Base-by-base conservation (phyloP, 2,329 filamentous ascomycete species). In the Aspergillus aculeatus region DNA sequence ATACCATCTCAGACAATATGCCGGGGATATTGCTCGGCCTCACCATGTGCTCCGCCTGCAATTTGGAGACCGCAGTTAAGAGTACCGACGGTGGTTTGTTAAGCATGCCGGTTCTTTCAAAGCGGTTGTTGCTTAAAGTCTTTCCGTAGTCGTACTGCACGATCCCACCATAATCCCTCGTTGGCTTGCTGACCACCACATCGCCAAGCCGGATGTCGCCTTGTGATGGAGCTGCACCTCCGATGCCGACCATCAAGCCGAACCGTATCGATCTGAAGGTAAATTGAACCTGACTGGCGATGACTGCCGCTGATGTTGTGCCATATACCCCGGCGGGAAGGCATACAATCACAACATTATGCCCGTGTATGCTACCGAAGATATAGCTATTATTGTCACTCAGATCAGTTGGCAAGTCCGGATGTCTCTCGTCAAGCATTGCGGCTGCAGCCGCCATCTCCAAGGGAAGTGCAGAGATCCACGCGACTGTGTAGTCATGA, bases 81-180 rank as follows among this genome's bases (percentile, higher is more conserved):
- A 68, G 59, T 2, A 59, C 26, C 21, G 19, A 19, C 1, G 65
- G 62, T 4, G 65, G 64, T 10, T 57, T 61, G 21, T 63, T 63
- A 2, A 67, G 16, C 21, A 50, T 32, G 5, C 65, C 61, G 3
- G 49, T 65, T 26, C 58, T 38, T 14, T 62, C 38, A 47, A 67
- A 63, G n/a, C 23, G 47, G 5, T 60, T 60, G n/a, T 47, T 38
- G 3, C 23, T 10, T 3, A 57, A 6, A 4, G 59, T 50, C 54
- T 69, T 68, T 2, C 66, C 65, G 24, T 64, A 57, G 47, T 70
- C 65, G 11, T 66, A 68, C 12, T 68, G 63, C 11, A 69, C 49
- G 7, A 69, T 66, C 6, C 66, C 65, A 11, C 55, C 59, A 7
- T 24, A 55, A 0, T 48, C 16, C 5, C 31, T 47, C 3, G 55